These are phyloP conservation scores for Umbelopsis isabellina DNA, from an alignment of 192 early-diverging fungal genomes.

Conservation along the genomic window DNA sequence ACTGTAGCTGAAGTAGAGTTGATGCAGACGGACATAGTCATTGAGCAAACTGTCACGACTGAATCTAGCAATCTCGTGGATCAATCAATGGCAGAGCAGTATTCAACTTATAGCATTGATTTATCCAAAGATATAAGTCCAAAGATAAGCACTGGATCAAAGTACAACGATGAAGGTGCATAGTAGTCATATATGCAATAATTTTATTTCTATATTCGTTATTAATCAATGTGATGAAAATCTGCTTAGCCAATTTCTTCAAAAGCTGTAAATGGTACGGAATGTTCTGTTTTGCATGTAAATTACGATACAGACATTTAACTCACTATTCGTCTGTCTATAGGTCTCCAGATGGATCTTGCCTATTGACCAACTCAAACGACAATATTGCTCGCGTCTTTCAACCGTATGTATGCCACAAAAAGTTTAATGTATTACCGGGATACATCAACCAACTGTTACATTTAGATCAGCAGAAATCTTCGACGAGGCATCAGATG, in stretches of 20 bases:
- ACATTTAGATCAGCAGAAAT: slow-evolving; percentile 26
- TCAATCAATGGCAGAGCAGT: background rate
- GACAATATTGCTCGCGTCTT: slow-evolving; percentile 64
- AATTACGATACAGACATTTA: background rate
- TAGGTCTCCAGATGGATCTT: slow-evolving; percentile 74
- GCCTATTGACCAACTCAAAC: slow-evolving; percentile 63
- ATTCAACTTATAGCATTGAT: slow-evolving; percentile 2
- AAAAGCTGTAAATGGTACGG: slow-evolving; percentile 63
- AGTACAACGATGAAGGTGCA: background rate
- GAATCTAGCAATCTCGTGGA: background rate
- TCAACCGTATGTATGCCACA: slow-evolving; percentile 41
- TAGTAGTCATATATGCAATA: no score
- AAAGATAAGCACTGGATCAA: slow-evolving; percentile 4
- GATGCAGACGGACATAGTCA: background rate
- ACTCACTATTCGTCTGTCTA: slow-evolving; percentile 1
- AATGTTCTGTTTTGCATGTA: background rate
- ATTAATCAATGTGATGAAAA: background rate
- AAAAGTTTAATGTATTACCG: background rate
- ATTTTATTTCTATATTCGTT: no score
- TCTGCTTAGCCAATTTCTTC: slow-evolving; percentile 56
- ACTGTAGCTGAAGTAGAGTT: background rate
- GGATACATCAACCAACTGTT: background rate
- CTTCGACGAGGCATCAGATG: slow-evolving; percentile 8
- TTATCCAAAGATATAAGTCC: background rate
- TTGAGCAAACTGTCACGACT: background rate